Percentiles rank a stretch among this genome's conserved stretches.
Evolutionary conservation across 208 protist species (phyloP).

Genomic region (Trypanosoma mega): DNA sequence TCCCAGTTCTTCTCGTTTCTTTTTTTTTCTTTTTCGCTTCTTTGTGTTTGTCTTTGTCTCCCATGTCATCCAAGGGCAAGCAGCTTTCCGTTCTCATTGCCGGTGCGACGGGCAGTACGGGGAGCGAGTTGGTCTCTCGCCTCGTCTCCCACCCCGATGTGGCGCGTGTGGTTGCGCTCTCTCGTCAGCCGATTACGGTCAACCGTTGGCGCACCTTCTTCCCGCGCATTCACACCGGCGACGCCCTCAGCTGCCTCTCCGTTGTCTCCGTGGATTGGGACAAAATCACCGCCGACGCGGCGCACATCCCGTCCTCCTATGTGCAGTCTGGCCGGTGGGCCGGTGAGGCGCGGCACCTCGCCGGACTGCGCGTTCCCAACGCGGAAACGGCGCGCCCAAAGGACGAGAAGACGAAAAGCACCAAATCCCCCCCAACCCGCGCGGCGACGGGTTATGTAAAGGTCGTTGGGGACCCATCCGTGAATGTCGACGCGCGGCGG

Average conservation of each 20-base stretch:
- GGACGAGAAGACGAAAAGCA: too few relatives aligned
- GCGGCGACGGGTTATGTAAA: constrained; percentile 14
- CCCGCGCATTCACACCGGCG: constrained; percentile 41
- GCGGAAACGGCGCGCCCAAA: not conserved
- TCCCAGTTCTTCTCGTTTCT: not conserved
- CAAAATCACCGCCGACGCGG: constrained; percentile 46
- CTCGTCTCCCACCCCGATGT: constrained; percentile 65
- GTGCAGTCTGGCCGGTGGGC: constrained; percentile 41
- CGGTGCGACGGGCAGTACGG: constrained; percentile 55
- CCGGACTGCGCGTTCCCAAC: not conserved
- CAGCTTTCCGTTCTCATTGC: constrained; percentile 62
- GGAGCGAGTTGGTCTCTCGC: constrained; percentile 55
- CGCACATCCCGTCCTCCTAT: constrained; percentile 45
- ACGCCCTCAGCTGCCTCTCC: constrained; percentile 52
- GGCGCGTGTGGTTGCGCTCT: constrained; percentile 53
- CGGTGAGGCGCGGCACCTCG: not conserved
- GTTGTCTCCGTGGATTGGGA: constrained; percentile 68
- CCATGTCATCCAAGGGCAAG: constrained; percentile 34
- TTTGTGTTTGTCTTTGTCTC: constrained; percentile 14
- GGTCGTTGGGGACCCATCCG: not conserved
- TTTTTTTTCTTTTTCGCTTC: constrained; percentile 18
- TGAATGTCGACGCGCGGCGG: constrained; percentile 4
- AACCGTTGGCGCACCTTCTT: constrained; percentile 53
- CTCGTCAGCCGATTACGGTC: constrained; percentile 50
- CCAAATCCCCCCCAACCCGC: too few relatives aligned